phyloP scores from a whole-genome alignment of 805 yeast genomes.

The Tetrapisispora phaffii region DNA sequence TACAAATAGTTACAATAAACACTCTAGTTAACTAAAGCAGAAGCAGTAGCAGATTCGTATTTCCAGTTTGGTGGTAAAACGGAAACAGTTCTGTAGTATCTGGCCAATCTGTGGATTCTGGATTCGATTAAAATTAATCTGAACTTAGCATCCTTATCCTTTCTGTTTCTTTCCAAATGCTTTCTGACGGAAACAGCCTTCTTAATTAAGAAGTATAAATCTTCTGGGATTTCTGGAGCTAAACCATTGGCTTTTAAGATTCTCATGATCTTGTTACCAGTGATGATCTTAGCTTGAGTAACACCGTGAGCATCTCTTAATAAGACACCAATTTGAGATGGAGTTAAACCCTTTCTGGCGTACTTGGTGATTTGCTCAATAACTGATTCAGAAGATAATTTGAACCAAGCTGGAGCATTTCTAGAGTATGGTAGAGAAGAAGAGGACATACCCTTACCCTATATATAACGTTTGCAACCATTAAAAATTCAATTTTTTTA shows the following conservation, averaged over 20 bases:
- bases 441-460: conserved; percentile 99
- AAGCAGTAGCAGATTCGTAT: conserved; percentile 99
- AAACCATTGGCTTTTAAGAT: conserved; percentile 98
- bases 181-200: conserved; percentile 99
- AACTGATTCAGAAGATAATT: conserved; percentile 87
- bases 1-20: conserved; percentile 8
- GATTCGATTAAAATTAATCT: conserved; percentile 99
- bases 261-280: conserved; percentile 99
- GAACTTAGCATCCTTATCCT: conserved; percentile 99
- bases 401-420: conserved; percentile 99
- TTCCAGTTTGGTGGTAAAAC: conserved; percentile 99
- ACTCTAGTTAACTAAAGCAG: conserved; percentile 95
- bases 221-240: conserved; percentile 99
- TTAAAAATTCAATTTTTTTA: background rate
- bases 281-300: conserved; percentile 91
- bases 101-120: conserved; percentile 99
- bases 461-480: conserved; percentile 15
- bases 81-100: conserved; percentile 99
- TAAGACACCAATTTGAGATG: conserved; percentile 98
- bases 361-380: conserved; percentile 98
- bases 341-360: conserved; percentile 99
- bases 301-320: conserved; percentile 99
- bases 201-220: conserved; percentile 96
- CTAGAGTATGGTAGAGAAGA: conserved; percentile 99
- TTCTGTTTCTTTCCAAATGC: conserved; percentile 99